Conservation (phyloP, 179 eudicot genomes). For the Monotropa hypopitys region DNA sequence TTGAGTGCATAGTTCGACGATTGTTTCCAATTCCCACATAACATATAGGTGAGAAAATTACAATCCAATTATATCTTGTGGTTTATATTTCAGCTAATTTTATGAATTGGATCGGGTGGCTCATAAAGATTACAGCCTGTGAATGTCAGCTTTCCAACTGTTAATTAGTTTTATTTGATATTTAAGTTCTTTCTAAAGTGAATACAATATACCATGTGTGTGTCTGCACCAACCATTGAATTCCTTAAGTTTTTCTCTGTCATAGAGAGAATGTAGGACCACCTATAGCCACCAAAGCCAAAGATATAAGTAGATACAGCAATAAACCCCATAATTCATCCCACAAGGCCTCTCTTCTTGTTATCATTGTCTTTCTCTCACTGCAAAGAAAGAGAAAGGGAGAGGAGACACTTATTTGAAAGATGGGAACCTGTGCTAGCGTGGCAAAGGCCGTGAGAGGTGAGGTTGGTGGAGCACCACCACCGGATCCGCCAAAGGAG, state of each 20-base stretch:
- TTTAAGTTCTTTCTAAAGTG: not conserved
- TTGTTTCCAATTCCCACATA: too few species aligned
- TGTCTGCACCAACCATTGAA: not conserved
- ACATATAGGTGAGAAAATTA: too few species aligned
- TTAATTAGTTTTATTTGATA: not conserved
- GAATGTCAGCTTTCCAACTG: not conserved
- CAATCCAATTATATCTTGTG: too few species aligned
- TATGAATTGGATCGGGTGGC: not conserved
- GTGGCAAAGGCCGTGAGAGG: conserved; percentile 11
- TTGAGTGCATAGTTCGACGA: too few species aligned
- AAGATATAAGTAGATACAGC: not conserved
- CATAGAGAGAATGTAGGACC: conserved; percentile 7
- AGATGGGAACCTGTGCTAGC: conserved; percentile 20
- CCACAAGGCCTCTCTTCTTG: not conserved
- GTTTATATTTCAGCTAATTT: too few species aligned
- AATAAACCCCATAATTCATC: not conserved
- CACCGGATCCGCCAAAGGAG: conserved; percentile 8
- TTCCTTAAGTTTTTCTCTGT: conserved; percentile 4
- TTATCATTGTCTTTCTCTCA: conserved; percentile 1
- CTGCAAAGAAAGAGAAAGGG: not conserved
- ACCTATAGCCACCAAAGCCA: not conserved
- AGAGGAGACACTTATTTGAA: not conserved
- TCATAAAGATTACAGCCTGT: not conserved
- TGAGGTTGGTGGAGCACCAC: conserved; percentile 5
- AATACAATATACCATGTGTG: not conserved